phyloP scores from a whole-genome alignment of 352 stramenopile genomes.

The Phytophthora kernoviae region DNA sequence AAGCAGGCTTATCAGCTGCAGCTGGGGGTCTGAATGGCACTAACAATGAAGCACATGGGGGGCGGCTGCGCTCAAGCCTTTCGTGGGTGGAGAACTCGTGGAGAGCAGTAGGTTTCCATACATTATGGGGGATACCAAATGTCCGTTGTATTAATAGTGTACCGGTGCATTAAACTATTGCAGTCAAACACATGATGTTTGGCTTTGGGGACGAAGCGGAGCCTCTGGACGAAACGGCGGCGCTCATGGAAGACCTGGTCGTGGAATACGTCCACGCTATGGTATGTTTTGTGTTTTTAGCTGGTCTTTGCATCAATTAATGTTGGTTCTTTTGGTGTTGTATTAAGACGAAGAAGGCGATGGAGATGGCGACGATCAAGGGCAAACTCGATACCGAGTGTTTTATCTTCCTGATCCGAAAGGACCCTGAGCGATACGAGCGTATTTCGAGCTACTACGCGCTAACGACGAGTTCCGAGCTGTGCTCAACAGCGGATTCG shows the following conservation, averaged over 20 bases:
- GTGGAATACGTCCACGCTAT: slow-evolving; percentile 85
- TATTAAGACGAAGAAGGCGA: slow-evolving; percentile 82
- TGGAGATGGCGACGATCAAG: slow-evolving; percentile 82
- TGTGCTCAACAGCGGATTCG: slow-evolving; percentile 88
- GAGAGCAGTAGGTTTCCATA: slow-evolving; percentile 82
- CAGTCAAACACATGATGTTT: slow-evolving; percentile 92
- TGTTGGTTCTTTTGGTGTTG: neutral
- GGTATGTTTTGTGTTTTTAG: slow-evolving; percentile 42
- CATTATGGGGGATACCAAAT: slow-evolving; percentile 1
- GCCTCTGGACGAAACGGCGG: slow-evolving; percentile 70
- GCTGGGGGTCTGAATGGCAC: slow-evolving; percentile 5
- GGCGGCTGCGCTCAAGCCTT: slow-evolving; percentile 63
- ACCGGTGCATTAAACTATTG: neutral
- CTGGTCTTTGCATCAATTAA: neutral
- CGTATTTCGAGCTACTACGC: slow-evolving; percentile 79
- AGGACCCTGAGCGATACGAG: slow-evolving; percentile 82
- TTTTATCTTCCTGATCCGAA: slow-evolving; percentile 90
- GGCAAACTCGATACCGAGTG: slow-evolving; percentile 89
- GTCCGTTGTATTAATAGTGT: too few relatives aligned
- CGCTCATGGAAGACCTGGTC: slow-evolving; percentile 88
- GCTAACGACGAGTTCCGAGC: slow-evolving; percentile 88
- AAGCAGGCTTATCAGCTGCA: slow-evolving; percentile 5
- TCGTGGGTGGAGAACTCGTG: slow-evolving; percentile 74
- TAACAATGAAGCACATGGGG: slow-evolving; percentile 6
- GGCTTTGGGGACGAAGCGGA: slow-evolving; percentile 83